Evolutionary conservation across 306 rosid species (phyloP).

Genomic region (Comarum palustre): DNA sequence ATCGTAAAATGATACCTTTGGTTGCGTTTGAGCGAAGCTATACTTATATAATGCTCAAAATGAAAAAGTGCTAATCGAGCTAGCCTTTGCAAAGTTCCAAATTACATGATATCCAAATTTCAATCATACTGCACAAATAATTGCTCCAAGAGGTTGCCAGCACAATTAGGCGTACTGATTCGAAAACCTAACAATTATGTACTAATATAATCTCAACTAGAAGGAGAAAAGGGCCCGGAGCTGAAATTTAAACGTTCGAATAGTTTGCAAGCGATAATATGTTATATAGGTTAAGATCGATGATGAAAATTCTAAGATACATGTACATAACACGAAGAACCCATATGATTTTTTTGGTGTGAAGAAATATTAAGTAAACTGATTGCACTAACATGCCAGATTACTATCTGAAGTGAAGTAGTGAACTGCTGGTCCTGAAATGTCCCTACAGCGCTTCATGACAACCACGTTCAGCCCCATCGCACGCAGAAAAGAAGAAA

Average conservation of each 20-base stretch:
- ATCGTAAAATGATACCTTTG: slow-evolving; percentile 32
- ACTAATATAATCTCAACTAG: slow-evolving; percentile 16
- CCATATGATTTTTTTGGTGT: too few relatives aligned
- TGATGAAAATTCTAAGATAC: too few relatives aligned
- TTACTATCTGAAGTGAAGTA: background rate
- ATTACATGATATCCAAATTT: slow-evolving; percentile 4
- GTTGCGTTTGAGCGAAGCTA: slow-evolving; percentile 52
- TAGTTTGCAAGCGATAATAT: background rate
- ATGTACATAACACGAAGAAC: too few relatives aligned
- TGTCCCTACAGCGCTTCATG: slow-evolving; percentile 72
- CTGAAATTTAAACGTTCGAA: background rate
- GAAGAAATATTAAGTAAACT: background rate
- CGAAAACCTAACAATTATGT: background rate
- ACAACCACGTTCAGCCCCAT: slow-evolving; percentile 64
- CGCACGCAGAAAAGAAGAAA: slow-evolving; percentile 21
- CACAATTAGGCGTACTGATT: slow-evolving; percentile 7
- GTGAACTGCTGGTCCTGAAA: background rate
- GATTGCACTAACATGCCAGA: slow-evolving; percentile 21
- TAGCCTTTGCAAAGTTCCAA: slow-evolving; percentile 8
- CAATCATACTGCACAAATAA: slow-evolving; percentile 11
- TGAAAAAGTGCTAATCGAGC: background rate
- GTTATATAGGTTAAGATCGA: background rate
- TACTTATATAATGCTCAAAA: slow-evolving; percentile 26
- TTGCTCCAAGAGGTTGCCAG: slow-evolving; percentile 26
- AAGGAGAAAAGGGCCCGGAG: background rate